Base-by-base conservation (phyloP, 202 grass and related monocot species). In the Digitaria exilis region DNA sequence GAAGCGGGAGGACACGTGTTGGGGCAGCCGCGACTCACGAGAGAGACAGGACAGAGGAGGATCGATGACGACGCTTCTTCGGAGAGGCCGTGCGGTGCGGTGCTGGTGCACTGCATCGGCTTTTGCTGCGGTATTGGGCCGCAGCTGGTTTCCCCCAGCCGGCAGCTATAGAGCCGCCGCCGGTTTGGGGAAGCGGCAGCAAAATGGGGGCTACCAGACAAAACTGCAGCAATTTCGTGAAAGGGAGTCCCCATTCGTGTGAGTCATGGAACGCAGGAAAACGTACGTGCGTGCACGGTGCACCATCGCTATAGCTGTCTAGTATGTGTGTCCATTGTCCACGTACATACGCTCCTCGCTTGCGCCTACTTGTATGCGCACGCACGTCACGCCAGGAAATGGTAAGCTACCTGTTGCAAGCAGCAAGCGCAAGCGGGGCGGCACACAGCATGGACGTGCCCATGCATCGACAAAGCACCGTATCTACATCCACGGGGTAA, bases 1-100 rank as follows among this genome's bases (percentile, higher is more conserved):
- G 77, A 12, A 65, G 77, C 63, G 76, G 65, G 71, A n/a, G 26
- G 18, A 77, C 82, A 82, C 89, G 82, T 88, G 73, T 45, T 18
- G 69, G 32, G 12, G 65, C 39, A 22, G 21, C 46, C 46, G 48
- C 70, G 48, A 3, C 68, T 16, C 66, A 45, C 68, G 67, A 69
- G 65, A 30, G 35, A n/a, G n/a, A n/a, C n/a, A n/a, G n/a, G n/a
- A n/a, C n/a, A n/a, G n/a, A n/a, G n/a, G n/a, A n/a, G n/a, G n/a
- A n/a, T n/a, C n/a, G n/a, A n/a, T n/a, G n/a, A n/a, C n/a, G n/a
- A n/a, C n/a, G n/a, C n/a, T n/a, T n/a, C n/a, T n/a, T n/a, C n/a
- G n/a, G n/a, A n/a, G n/a, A n/a, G n/a, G n/a, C n/a, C n/a, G n/a
- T n/a, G n/a, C n/a, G n/a, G n/a, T n/a, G 74, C 74, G n/a, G n/a